Conservation (phyloP, 1,284 basidiomycete genomes). For the Marasmius tenuissimus region DNA sequence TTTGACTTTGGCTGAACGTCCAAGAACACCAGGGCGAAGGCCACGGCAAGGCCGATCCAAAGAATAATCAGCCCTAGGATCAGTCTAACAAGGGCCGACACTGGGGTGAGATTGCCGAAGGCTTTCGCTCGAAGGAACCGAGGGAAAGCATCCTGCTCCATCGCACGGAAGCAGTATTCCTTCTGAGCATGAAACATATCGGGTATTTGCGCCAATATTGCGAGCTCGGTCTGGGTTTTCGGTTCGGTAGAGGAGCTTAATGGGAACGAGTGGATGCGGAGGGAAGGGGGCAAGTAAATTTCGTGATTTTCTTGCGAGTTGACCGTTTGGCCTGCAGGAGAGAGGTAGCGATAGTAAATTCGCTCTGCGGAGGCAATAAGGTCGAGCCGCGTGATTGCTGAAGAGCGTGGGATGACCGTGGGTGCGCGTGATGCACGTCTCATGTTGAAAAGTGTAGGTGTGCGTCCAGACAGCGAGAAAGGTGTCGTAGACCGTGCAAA, state of each 20-base stretch:
- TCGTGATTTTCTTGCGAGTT: constrained; percentile 79
- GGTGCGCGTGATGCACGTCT: constrained; percentile 79
- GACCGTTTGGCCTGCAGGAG: constrained; percentile 64
- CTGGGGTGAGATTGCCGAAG: constrained; percentile 94
- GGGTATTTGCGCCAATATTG: constrained; percentile 85
- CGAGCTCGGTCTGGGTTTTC: constrained; percentile 66
- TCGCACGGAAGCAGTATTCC: constrained; percentile 95
- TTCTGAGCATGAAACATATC: constrained; percentile 98
- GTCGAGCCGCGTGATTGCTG: constrained; percentile 88
- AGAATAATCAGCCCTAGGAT: constrained; percentile 83
- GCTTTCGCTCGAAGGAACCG: constrained; percentile 95
- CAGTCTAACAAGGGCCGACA: constrained; percentile 83
- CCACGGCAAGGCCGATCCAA: constrained; percentile 90
- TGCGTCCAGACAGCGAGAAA: constrained; percentile 72
- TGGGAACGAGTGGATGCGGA: constrained; percentile 81
- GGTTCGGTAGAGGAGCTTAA: constrained; percentile 72
- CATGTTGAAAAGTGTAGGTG: constrained; percentile 69
- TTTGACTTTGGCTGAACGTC: constrained; percentile 88
- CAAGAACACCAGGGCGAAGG: constrained; percentile 91
- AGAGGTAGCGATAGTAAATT: constrained; percentile 93
- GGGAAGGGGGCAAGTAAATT: constrained; percentile 89
- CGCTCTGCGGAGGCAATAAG: constrained; percentile 92
- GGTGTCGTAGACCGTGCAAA: constrained; percentile 71
- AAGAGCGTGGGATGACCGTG: constrained; percentile 85
- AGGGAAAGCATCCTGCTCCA: constrained; percentile 98